Evolutionary conservation across 495 filamentous ascomycete species (phyloP), one percentile per base, ranked within the genome.

Genomic region (Podospora tetraspora): DNA sequence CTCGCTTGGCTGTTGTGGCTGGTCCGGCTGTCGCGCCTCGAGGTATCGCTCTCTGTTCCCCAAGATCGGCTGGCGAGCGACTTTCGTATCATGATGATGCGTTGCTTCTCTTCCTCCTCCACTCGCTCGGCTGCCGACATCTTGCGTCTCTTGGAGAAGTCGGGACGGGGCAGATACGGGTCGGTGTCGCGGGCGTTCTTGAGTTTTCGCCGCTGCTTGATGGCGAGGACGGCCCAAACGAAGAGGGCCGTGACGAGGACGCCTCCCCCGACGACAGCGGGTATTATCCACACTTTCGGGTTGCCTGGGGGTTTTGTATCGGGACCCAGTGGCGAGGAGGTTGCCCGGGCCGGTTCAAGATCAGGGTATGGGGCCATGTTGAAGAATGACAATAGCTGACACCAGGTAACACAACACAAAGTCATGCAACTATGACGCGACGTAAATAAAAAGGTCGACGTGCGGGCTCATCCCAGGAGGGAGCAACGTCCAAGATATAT

Each of bases 51-150:
- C 11, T 68, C 61, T 0, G 63, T 13, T 0, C 73, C 69, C 19
- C 74, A 77, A 0, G 75, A 76, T 25, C 82, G 77, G 19, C 69
- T 79, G 22, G 80, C 80, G 1, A 83, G 71, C 0, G 82, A 84
- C 68, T 84, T 84, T 27, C 80, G 76, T 64, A 84, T 84, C 73
- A 84, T 83, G 60, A 67, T 71, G 11, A 69, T 72, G 21, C 82
- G 70, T 66, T 81, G 77, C 22, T 71, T 64, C 52, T 83, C 81
- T 58, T 82, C 76, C 57, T 78, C 73, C 22, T 71, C 71, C 8
- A 62, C 59, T 56, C 68, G 70, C 9, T 80, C 72, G 11, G 61
- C 32, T 12, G 65, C 52, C 66, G 69, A 79, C 70, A 76, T 64
- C 62, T 74, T 79, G 34, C 68, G 63, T 60, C 67, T 30, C 65